phyloP scores from a whole-genome alignment of 345 rosid species.

The Citrus trifoliata region DNA sequence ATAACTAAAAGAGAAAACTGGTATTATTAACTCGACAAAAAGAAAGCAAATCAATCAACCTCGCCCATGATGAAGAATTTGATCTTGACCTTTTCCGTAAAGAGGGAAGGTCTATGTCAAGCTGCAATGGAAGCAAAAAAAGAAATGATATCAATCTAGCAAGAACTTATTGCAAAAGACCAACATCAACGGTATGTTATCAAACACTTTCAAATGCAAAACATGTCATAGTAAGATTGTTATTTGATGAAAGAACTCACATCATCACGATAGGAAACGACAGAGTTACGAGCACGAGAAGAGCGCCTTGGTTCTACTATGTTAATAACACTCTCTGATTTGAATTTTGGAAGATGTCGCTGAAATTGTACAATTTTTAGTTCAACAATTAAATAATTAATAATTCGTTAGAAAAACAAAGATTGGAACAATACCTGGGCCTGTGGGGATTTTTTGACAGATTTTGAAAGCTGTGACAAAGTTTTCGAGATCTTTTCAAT shows the following conservation, averaged over 20 bases:
- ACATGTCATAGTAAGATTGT: neutral
- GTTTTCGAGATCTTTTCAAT: conserved; percentile 21
- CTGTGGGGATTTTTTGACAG: conserved; percentile 14
- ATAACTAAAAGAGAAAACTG: neutral
- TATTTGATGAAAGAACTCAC: conserved; percentile 17
- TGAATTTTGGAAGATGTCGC: conserved; percentile 31
- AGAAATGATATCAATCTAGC: neutral
- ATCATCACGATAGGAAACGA: conserved; percentile 40
- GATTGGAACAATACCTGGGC: neutral
- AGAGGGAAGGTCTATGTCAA: conserved; percentile 18
- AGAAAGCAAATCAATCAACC: conserved; percentile 11
- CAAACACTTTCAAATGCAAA: neutral
- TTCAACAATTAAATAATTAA: too few species aligned
- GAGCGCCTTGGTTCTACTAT: conserved; percentile 51
- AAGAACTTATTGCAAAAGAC: too few species aligned
- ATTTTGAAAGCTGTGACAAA: conserved; percentile 16
- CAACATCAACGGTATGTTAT: too few species aligned
- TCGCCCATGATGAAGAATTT: conserved; percentile 32
- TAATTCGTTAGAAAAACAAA: too few species aligned
- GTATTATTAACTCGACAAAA: neutral
- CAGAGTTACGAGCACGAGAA: conserved; percentile 36
- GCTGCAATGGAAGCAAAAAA: conserved; percentile 15
- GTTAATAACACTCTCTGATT: neutral
- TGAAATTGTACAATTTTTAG: neutral
- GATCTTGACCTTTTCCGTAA: conserved; percentile 26